Evolutionary conservation across 768 basidiomycete species (phyloP).

Genomic region (Plicaturopsis crispa): DNA sequence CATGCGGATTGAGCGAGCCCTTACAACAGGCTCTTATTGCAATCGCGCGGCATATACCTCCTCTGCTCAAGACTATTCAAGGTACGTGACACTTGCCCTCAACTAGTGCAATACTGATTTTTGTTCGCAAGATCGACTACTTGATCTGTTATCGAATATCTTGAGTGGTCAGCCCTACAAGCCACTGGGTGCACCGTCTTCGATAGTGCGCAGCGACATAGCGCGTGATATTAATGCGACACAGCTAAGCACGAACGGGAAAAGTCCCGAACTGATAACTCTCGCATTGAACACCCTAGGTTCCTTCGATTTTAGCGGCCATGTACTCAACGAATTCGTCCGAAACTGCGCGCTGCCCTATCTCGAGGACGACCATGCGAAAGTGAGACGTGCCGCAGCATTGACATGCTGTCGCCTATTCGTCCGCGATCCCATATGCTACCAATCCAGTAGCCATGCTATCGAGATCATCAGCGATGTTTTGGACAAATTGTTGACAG

Average conservation of each 20-base stretch:
- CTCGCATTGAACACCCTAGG: constrained; percentile 85
- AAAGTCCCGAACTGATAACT: constrained; percentile 61
- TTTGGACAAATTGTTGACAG: constrained; percentile 91
- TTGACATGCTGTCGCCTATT: constrained; percentile 89
- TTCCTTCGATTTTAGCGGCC: constrained; percentile 92
- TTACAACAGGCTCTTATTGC: constrained; percentile 77
- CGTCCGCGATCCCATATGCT: constrained; percentile 91
- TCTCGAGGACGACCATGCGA: constrained; percentile 85
- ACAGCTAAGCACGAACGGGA: constrained; percentile 42
- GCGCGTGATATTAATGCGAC: constrained; percentile 44
- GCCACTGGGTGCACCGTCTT: constrained; percentile 77
- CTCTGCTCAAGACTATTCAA: constrained; percentile 88
- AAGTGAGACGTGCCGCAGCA: constrained; percentile 86
- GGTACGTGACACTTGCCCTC: constrained; percentile 33
- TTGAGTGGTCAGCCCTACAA: constrained; percentile 82
- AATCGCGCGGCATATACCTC: constrained; percentile 83
- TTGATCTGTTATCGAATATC: constrained; percentile 77
- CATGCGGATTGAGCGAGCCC: constrained; percentile 86
- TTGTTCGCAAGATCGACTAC: constrained; percentile 61
- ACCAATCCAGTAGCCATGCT: constrained; percentile 91
- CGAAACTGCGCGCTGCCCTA: constrained; percentile 87
- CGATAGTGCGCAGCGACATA: constrained; percentile 48
- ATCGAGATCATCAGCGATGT: constrained; percentile 98
- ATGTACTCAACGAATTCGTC: constrained; percentile 93
- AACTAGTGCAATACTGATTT: background rate